These are phyloP conservation scores for Phytophthora litchii DNA, from an alignment of 352 stramenopile genomes.

Conservation along the genomic window DNA sequence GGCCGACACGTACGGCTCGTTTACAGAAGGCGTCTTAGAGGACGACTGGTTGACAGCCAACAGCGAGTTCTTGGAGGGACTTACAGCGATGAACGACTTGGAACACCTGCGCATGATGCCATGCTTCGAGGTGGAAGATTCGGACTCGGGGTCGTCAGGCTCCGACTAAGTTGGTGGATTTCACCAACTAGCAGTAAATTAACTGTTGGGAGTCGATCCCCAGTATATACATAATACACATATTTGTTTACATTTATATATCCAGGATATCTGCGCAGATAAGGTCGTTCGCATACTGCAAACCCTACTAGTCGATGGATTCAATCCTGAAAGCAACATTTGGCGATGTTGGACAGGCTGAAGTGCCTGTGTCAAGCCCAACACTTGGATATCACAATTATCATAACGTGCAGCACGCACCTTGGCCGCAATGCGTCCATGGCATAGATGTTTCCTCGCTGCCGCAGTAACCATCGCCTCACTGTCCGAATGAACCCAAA, in stretches of 20 bases:
- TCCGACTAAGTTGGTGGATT: slow-evolving; percentile 12
- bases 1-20: slow-evolving; percentile 41
- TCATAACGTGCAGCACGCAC: slow-evolving; percentile 5
- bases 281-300: no score
- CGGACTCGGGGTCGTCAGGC: slow-evolving; percentile 24
- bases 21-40: slow-evolving; percentile 55
- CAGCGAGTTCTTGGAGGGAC: slow-evolving; percentile 43
- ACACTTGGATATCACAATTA: slow-evolving; percentile 9
- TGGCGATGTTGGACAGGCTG: slow-evolving; percentile 11
- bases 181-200: slow-evolving; percentile 8
- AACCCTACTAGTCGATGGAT: no score
- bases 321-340: slow-evolving; percentile 2
- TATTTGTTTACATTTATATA: no score
- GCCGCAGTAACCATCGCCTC: neutral
- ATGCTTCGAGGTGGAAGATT: slow-evolving; percentile 44
- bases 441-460: neutral
- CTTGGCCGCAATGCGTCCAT: no score
- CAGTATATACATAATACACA: neutral
- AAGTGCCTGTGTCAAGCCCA: slow-evolving; percentile 8
- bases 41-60: slow-evolving; percentile 71
- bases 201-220: neutral
- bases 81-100: slow-evolving; percentile 59
- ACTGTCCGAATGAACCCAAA: slow-evolving; percentile 3
- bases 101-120: slow-evolving; percentile 52
- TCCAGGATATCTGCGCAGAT: no score